Evolutionary conservation across 2,329 filamentous ascomycete genomes (phyloP).

Genomic region (Trichoderma atroviride): DNA sequence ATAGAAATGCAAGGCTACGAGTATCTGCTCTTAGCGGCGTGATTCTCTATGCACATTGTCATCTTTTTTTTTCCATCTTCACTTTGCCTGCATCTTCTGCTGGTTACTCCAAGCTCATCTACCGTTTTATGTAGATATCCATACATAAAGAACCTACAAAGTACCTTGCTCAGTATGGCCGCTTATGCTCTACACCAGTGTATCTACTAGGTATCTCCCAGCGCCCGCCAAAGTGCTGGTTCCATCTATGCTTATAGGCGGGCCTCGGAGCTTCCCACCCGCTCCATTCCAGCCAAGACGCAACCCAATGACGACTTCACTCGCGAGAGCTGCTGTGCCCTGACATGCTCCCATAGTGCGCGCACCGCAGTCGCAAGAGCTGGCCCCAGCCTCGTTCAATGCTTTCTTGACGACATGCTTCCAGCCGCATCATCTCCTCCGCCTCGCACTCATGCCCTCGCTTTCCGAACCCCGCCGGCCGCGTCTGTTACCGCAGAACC

Average conservation of each 20-base stretch:
- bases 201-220: not conserved
- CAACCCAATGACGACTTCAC: conserved; percentile 21
- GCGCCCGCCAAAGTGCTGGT: no score
- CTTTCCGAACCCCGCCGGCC: conserved; percentile 48
- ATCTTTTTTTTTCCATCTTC: not conserved
- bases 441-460: conserved; percentile 37
- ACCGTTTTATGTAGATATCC: conserved; percentile 5
- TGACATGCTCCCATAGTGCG: conserved; percentile 12
- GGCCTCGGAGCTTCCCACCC: conserved; percentile 16
- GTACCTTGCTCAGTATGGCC: not conserved
- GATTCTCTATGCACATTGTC: not conserved
- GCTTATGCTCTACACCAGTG: not conserved
- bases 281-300: not conserved
- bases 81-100: not conserved
- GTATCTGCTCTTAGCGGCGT: not conserved
- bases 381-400: not conserved
- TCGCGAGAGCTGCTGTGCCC: not conserved
- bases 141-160: not conserved
- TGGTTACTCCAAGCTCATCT: not conserved
- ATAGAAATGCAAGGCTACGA: not conserved
- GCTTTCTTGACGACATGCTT: conserved; percentile 19
- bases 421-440: conserved; percentile 6
- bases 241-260: conserved; percentile 21
- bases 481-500: conserved; percentile 70
- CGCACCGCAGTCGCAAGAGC: not conserved